phyloP scores from a whole-genome alignment of 2,329 filamentous ascomycete species.

The Alternaria angustiovoidea region DNA sequence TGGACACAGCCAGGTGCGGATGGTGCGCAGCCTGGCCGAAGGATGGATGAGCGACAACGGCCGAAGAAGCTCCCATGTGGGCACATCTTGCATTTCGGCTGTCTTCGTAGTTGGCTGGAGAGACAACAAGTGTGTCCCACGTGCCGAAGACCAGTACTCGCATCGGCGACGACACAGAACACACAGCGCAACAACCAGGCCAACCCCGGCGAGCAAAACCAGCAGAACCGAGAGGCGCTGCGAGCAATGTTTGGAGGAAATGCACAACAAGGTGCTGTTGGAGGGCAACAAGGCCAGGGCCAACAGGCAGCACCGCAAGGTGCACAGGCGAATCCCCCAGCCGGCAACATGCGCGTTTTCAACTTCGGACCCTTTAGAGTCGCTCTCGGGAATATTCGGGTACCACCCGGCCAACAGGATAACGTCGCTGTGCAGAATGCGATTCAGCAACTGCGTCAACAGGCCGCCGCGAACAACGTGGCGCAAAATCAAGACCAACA shows the following conservation, averaged over 20 bases:
- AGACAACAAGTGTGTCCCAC: conserved; percentile 97
- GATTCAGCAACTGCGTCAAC: conserved; percentile 35
- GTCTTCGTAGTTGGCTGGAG: conserved; percentile 96
- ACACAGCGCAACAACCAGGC: conserved; percentile 38
- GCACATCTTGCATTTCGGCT: conserved; percentile 93
- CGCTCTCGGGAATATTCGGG: conserved; percentile 45
- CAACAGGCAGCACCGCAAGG: conserved; percentile 23
- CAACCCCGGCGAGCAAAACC: conserved; percentile 33
- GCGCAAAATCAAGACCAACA: conserved; percentile 32
- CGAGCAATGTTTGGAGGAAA: conserved; percentile 32
- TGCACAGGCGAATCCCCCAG: conserved; percentile 33
- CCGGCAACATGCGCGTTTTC: conserved; percentile 48
- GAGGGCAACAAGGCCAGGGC: conserved; percentile 25
- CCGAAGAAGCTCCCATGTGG: conserved; percentile 97
- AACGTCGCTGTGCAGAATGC: conserved; percentile 35
- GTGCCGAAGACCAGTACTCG: conserved; percentile 82
- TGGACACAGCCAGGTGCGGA: conserved; percentile 67
- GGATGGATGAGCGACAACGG: conserved; percentile 80
- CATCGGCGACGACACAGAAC: conserved; percentile 36
- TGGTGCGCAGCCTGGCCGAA: conserved; percentile 47
- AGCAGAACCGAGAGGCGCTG: conserved; percentile 25
- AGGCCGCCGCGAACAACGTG: conserved; percentile 32
- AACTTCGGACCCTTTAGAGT: conserved; percentile 48
- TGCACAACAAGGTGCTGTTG: conserved; percentile 26
- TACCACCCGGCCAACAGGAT: conserved; percentile 38